Percentiles rank a stretch among this genome's conserved stretches.
Evolutionary conservation across 352 stramenopile genomes (phyloP).

Genomic region (Pythium aquatile): DNA sequence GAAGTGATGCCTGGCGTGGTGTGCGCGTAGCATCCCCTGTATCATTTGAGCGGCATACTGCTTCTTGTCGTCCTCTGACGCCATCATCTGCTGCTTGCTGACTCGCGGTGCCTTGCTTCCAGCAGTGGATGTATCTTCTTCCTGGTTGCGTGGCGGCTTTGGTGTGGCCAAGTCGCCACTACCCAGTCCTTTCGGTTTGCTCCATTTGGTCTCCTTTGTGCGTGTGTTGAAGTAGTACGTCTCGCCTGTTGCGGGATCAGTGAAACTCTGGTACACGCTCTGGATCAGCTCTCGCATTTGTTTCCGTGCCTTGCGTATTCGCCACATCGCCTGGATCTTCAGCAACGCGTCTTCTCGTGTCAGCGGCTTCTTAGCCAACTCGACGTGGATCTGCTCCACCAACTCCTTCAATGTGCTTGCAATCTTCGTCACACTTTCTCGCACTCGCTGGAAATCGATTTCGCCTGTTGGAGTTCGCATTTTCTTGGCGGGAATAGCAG

Average conservation of each 20-base stretch:
- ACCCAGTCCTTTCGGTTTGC: slow-evolving; percentile 49
- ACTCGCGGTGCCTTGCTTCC: slow-evolving; percentile 11
- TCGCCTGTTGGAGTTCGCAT: slow-evolving; percentile 17
- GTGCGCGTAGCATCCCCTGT: slow-evolving; percentile 57
- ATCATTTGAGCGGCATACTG: slow-evolving; percentile 37
- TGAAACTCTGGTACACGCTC: slow-evolving; percentile 56
- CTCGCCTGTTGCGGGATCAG: slow-evolving; percentile 56
- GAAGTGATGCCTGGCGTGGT: slow-evolving; percentile 47
- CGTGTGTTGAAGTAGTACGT: slow-evolving; percentile 83
- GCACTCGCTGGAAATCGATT: slow-evolving; percentile 48
- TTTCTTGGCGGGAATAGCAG: neutral
- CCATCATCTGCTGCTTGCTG: slow-evolving; percentile 5
- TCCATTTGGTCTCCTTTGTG: slow-evolving; percentile 69
- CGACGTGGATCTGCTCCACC: slow-evolving; percentile 43
- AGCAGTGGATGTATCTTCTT: neutral
- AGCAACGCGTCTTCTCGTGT: slow-evolving; percentile 52
- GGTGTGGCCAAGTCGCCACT: neutral
- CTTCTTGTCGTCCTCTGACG: slow-evolving; percentile 2
- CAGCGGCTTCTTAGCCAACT: slow-evolving; percentile 45
- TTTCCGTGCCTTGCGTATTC: slow-evolving; percentile 62
- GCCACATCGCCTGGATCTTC: slow-evolving; percentile 81
- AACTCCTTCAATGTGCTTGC: slow-evolving; percentile 43
- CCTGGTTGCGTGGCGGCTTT: neutral
- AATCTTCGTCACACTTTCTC: slow-evolving; percentile 36
- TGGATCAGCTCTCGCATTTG: slow-evolving; percentile 57